Percentiles rank a stretch among this genome's conserved stretches.
These are phyloP conservation scores for Chaetomiaceae sp. DNA, from an alignment of 2,329 filamentous ascomycete genomes.

Conservation along the genomic window DNA sequence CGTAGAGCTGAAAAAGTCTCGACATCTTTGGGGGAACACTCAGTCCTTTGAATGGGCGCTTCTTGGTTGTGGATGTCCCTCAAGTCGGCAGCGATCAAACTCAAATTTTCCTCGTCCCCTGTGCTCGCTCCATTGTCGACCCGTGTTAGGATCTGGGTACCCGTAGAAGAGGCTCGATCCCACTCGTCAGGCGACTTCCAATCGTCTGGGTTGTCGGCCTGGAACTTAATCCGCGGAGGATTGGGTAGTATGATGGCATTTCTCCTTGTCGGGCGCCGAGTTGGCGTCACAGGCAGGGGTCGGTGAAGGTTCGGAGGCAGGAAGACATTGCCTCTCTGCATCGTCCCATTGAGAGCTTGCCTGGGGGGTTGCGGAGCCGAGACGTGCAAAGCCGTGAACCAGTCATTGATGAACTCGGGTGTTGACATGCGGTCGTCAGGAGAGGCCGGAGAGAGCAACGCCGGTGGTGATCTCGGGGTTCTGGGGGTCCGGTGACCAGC, in stretches of 20 bases:
- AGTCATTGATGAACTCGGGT: conserved; percentile 21
- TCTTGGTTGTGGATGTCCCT: not conserved
- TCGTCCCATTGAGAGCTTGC: not conserved
- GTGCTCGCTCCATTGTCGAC: not conserved
- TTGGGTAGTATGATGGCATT: conserved; percentile 10
- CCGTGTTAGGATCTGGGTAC: not conserved
- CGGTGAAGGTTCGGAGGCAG: conserved; percentile 18
- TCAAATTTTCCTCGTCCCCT: not conserved
- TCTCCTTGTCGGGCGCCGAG: conserved; percentile 18
- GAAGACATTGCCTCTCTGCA: conserved; percentile 2
- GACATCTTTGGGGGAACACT: not conserved
- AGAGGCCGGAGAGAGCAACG: not conserved
- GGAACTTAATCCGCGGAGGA: conserved; percentile 23
- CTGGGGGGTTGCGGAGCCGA: not conserved
- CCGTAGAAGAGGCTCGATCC: conserved; percentile 25
- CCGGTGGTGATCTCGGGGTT: not conserved
- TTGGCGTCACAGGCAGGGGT: not conserved
- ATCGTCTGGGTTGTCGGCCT: conserved; percentile 37
- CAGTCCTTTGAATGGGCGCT: not conserved
- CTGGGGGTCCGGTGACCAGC: not conserved
- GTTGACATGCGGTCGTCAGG: conserved; percentile 4
- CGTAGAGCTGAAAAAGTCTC: no score
- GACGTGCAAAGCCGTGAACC: conserved; percentile 18
- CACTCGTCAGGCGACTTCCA: conserved; percentile 46
- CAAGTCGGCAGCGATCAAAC: not conserved